A percentile compares a stretch with the other conserved stretches of the same genome.
phyloP scores from a whole-genome alignment of 2,329 filamentous ascomycete genomes.

The Rugonectria rugulosa region DNA sequence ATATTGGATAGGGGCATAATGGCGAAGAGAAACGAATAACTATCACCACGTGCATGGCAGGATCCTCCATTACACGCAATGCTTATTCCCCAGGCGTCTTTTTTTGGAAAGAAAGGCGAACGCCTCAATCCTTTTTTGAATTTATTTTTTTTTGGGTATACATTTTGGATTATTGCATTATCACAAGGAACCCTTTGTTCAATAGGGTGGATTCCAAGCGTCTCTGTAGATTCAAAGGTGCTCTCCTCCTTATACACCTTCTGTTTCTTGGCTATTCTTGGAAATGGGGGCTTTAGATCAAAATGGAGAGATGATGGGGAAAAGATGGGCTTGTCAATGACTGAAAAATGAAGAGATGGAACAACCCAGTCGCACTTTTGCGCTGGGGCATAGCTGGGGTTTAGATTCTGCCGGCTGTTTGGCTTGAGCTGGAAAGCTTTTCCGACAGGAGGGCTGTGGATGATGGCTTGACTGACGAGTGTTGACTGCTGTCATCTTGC shows the following conservation, averaged over 20 bases:
- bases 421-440: background rate
- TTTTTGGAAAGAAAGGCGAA: slow-evolving; percentile 11
- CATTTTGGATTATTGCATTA: slow-evolving; percentile 24
- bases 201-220: slow-evolving; percentile 17
- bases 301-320: slow-evolving; percentile 18
- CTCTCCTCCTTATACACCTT: slow-evolving; percentile 16
- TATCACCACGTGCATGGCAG: slow-evolving; percentile 23
- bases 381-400: background rate
- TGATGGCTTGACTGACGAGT: too few relatives aligned
- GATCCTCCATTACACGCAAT: slow-evolving; percentile 8
- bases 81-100: slow-evolving; percentile 12
- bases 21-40: slow-evolving; percentile 32
- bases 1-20: slow-evolving; percentile 17
- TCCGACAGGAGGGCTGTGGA: background rate
- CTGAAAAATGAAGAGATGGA: slow-evolving; percentile 4
- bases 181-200: slow-evolving; percentile 16
- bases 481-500: background rate
- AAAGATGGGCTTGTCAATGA: slow-evolving; percentile 1
- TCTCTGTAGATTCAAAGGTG: slow-evolving; percentile 19
- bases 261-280: slow-evolving; percentile 18
- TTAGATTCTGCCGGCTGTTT: background rate
- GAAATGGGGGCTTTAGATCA: slow-evolving; percentile 19
- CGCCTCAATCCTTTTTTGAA: slow-evolving; percentile 18
- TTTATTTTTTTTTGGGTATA: slow-evolving; percentile 30
- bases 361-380: background rate